Evolutionary conservation across 495 filamentous ascomycete species (phyloP).

Genomic region (Xylaria venustula): DNA sequence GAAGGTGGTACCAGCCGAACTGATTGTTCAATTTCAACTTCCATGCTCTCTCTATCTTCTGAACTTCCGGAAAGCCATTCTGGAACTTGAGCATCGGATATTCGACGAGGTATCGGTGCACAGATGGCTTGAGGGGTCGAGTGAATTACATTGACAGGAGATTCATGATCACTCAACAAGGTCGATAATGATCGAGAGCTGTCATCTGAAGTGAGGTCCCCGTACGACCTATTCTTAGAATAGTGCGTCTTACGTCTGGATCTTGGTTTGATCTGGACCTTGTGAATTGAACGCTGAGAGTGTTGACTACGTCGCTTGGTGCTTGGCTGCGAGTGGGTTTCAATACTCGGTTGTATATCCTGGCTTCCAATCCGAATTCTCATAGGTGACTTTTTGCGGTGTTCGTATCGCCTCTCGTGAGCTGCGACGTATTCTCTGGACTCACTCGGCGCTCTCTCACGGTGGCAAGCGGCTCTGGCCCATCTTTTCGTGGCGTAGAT

Average conservation of each 20-base stretch:
- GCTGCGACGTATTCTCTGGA: neutral
- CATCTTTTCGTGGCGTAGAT: constrained; percentile 23
- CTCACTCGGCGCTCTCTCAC: constrained; percentile 1
- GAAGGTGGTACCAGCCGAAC: constrained; percentile 14
- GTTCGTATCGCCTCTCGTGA: neutral
- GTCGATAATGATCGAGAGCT: neutral
- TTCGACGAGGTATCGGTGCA: constrained; percentile 24
- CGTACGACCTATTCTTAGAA: neutral
- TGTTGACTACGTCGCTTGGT: constrained; percentile 13
- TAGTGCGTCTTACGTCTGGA: constrained; percentile 6
- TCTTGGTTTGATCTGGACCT: constrained; percentile 10
- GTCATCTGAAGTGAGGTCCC: neutral
- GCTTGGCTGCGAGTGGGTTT: constrained; percentile 13
- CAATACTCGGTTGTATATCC: constrained; percentile 27
- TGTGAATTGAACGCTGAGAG: neutral
- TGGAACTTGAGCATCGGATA: constrained; percentile 13
- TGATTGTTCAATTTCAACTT: constrained; percentile 24
- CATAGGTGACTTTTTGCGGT: constrained; percentile 7
- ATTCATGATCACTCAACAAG: neutral
- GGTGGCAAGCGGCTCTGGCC: constrained; percentile 10
- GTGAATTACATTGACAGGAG: constrained; percentile 19
- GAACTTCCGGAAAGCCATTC: constrained; percentile 21
- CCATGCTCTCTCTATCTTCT: constrained; percentile 24
- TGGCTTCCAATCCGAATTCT: constrained; percentile 40
- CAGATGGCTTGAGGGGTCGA: constrained; percentile 25